A percentile compares a stretch with the other conserved stretches of the same genome.
These are phyloP conservation scores for Blepharisma japonicum DNA, from an alignment of 73 alveolate genomes.

Conservation along the genomic window DNA sequence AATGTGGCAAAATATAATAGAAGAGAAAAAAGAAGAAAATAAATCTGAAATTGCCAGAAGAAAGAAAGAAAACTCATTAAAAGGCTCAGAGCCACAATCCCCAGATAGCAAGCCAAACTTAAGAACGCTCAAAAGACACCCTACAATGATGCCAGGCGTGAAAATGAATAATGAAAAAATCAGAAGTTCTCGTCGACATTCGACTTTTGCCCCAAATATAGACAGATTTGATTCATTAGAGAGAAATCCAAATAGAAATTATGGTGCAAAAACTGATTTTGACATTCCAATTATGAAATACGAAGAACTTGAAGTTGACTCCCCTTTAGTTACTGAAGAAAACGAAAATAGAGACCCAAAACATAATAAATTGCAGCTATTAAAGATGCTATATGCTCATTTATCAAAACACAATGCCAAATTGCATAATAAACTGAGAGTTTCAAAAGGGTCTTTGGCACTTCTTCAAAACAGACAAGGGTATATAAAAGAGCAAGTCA, in stretches of 20 bases:
- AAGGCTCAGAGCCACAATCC: neutral
- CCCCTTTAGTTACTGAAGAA: slow-evolving; percentile 8
- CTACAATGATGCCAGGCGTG: neutral
- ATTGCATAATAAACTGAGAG: slow-evolving; percentile 15
- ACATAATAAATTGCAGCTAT: neutral
- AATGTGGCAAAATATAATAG: slow-evolving; percentile 17
- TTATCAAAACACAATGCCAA: neutral
- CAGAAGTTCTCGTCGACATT: neutral
- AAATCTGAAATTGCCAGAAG: neutral
- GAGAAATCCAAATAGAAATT: neutral
- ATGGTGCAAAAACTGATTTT: slow-evolving; percentile 3
- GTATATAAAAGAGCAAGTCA: slow-evolving; percentile 5
- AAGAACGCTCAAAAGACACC: neutral
- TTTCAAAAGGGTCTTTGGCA: neutral
- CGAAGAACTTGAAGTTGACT: slow-evolving; percentile 4
- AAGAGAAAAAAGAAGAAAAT: slow-evolving; percentile 19
- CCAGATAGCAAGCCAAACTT: neutral
- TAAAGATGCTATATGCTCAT: slow-evolving; percentile 1
- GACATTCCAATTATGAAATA: neutral
- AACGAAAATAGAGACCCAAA: neutral
- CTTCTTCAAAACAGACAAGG: neutral
- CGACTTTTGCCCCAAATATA: neutral
- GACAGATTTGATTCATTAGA: slow-evolving; percentile 20
- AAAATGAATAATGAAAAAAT: neutral
- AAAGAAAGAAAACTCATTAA: neutral